A percentile compares a stretch with the other conserved stretches of the same genome.
Conservation (phyloP, 768 basidiomycete species). For the Phaffia tasmanica region DNA sequence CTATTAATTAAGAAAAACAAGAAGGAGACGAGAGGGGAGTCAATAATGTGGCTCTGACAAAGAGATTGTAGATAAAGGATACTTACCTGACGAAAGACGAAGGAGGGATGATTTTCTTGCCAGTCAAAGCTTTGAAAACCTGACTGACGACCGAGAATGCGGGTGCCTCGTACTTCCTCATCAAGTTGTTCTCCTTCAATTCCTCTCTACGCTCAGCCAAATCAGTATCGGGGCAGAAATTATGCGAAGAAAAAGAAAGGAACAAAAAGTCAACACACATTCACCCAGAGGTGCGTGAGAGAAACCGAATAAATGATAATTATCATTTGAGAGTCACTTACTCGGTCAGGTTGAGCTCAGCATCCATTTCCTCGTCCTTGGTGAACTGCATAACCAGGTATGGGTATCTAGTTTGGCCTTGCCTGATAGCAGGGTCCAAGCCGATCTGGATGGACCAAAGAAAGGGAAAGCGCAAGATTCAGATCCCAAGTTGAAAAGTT, state of each 20-base stretch:
- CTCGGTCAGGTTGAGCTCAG: slow-evolving; percentile 87
- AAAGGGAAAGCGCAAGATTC: not conserved
- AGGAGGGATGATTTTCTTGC: slow-evolving; percentile 81
- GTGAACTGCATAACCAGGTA: slow-evolving; percentile 97
- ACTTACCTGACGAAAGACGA: slow-evolving; percentile 72
- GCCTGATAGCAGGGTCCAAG: slow-evolving; percentile 82
- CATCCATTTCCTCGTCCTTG: slow-evolving; percentile 93
- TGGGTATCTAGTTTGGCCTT: slow-evolving; percentile 95
- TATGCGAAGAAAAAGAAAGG: not conserved
- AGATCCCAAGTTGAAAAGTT: no score
- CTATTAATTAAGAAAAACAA: slow-evolving; percentile 39
- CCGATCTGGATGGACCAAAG: slow-evolving; percentile 51
- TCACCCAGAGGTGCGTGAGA: not conserved
- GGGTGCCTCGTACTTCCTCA: slow-evolving; percentile 88
- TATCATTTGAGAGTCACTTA: slow-evolving; percentile 40
- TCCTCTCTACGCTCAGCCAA: slow-evolving; percentile 33
- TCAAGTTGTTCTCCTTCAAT: slow-evolving; percentile 50
- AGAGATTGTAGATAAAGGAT: not conserved
- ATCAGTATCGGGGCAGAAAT: not conserved
- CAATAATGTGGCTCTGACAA: not conserved
- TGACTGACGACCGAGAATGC: slow-evolving; percentile 90
- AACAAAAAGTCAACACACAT: not conserved
- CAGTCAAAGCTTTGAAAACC: slow-evolving; percentile 80
- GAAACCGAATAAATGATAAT: not conserved
- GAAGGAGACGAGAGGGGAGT: not conserved